A percentile compares a stretch with the other conserved stretches of the same genome.
Conservation (phyloP, 2,329 filamentous ascomycete species). For the Arthroderma uncinatum region DNA sequence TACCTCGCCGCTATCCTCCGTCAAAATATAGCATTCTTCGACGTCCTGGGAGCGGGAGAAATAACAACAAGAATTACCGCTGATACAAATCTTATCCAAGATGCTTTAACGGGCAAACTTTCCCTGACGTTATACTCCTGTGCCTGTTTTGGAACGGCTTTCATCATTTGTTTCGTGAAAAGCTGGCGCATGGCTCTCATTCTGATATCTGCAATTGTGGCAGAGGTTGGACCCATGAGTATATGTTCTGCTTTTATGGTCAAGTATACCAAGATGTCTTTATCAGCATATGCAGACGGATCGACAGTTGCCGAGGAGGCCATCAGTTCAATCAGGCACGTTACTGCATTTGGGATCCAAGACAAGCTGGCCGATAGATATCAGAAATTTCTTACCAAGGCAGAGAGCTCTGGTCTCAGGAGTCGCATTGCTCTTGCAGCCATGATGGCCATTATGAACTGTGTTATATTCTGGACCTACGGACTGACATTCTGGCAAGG, state of each 20-base stretch:
- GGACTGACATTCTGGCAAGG: conserved; percentile 66
- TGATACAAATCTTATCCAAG: conserved; percentile 74
- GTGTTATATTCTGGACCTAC: conserved; percentile 62
- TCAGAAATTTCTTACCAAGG: conserved; percentile 53
- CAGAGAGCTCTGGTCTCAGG: conserved; percentile 57
- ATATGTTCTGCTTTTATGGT: conserved; percentile 56
- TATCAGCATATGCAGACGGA: conserved; percentile 61
- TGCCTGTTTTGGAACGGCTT: conserved; percentile 66
- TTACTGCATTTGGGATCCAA: conserved; percentile 72
- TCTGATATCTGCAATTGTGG: conserved; percentile 58
- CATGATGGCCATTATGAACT: conserved; percentile 65
- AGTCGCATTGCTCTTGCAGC: conserved; percentile 59
- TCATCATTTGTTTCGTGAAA: conserved; percentile 68
- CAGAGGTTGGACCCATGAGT: conserved; percentile 58
- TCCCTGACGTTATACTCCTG: conserved; percentile 44
- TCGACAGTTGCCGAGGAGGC: conserved; percentile 75
- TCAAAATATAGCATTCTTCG: conserved; percentile 76
- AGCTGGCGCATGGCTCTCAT: conserved; percentile 81
- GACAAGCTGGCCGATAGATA: conserved; percentile 67
- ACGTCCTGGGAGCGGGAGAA: conserved; percentile 72
- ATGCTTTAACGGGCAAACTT: conserved; percentile 74
- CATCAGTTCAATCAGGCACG: conserved; percentile 69
- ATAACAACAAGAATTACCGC: conserved; percentile 76
- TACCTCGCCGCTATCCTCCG: conserved; percentile 66
- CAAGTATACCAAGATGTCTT: conserved; percentile 58